A percentile compares a stretch with the other conserved stretches of the same genome.
These are phyloP conservation scores for Aspergillus saccharolyticus DNA, from an alignment of 495 filamentous ascomycete genomes.

Conservation along the genomic window DNA sequence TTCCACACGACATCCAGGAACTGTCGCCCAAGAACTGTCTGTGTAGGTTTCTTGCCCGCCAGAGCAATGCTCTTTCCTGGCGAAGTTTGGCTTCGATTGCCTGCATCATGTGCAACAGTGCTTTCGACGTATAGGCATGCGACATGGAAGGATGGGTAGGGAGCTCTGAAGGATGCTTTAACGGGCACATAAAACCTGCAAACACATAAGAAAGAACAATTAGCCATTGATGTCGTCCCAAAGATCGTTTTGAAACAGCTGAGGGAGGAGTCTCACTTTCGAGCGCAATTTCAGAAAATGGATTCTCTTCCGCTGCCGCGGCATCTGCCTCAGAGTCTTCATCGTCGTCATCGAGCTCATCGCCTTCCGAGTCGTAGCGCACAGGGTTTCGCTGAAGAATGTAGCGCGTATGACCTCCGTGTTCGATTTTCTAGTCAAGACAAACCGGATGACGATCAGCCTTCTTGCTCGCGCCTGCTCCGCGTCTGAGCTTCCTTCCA, in stretches of 20 bases:
- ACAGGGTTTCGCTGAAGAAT: slow-evolving; percentile 74
- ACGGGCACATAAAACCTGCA: slow-evolving; percentile 76
- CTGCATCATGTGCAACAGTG: slow-evolving; percentile 70
- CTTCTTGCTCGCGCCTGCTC: neutral
- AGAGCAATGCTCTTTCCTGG: slow-evolving; percentile 68
- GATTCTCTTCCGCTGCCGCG: slow-evolving; percentile 70
- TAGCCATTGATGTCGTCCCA: neutral
- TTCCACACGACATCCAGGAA: slow-evolving; percentile 69
- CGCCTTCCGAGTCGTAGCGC: slow-evolving; percentile 79
- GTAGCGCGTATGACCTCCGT: slow-evolving; percentile 76
- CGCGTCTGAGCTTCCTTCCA: neutral
- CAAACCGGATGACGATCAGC: slow-evolving; percentile 3
- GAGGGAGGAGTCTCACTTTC: slow-evolving; percentile 58
- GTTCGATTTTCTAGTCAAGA: slow-evolving; percentile 62
- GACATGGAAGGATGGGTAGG: slow-evolving; percentile 79
- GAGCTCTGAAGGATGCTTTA: slow-evolving; percentile 82
- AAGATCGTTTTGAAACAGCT: slow-evolving; percentile 2
- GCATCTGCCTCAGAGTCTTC: slow-evolving; percentile 72
- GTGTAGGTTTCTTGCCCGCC: slow-evolving; percentile 72
- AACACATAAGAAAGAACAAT: slow-evolving; percentile 7
- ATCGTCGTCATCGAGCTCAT: slow-evolving; percentile 68
- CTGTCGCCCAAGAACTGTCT: slow-evolving; percentile 74
- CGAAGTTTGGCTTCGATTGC: slow-evolving; percentile 67
- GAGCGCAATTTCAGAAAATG: slow-evolving; percentile 73
- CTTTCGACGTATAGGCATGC: slow-evolving; percentile 72